phyloP scores from a whole-genome alignment of 305 asterid species.

The Fraxinus floribunda region DNA sequence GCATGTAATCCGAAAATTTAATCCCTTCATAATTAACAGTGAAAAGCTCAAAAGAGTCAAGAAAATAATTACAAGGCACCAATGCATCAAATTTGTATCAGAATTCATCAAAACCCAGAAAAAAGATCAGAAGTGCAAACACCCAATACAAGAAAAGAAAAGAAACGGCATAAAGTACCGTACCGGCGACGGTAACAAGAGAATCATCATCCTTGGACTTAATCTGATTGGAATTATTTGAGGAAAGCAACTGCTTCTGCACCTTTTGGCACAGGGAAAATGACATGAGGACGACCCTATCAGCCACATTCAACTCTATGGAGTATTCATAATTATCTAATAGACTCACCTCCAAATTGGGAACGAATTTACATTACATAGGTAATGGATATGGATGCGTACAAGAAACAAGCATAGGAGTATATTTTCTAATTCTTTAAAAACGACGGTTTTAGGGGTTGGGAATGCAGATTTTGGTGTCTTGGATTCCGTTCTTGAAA shows the following conservation, averaged over 20 bases:
- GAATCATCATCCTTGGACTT: constrained; percentile 71
- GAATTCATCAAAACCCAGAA: not conserved
- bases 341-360: constrained; percentile 23
- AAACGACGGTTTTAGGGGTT: no score
- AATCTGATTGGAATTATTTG: constrained; percentile 38
- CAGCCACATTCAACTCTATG: constrained; percentile 64
- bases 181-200: constrained; percentile 60
- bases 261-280: constrained; percentile 55
- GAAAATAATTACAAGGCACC: not conserved
- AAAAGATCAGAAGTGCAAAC: not conserved
- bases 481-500: no score
- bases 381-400: constrained; percentile 23
- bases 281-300: constrained; percentile 67
- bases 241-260: constrained; percentile 43
- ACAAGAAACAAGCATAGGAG: constrained; percentile 14
- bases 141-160: not conserved
- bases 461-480: no score
- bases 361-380: not conserved
- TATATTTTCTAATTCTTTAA: not conserved
- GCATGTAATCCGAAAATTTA: not conserved
- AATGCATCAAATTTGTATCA: not conserved
- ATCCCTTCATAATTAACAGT: not conserved
- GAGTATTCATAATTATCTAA: constrained; percentile 35
- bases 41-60: not conserved
- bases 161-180: constrained; percentile 27